Evolutionary conservation across 805 yeast genomes (phyloP).

Genomic region (Yamadazyma philogaea): DNA sequence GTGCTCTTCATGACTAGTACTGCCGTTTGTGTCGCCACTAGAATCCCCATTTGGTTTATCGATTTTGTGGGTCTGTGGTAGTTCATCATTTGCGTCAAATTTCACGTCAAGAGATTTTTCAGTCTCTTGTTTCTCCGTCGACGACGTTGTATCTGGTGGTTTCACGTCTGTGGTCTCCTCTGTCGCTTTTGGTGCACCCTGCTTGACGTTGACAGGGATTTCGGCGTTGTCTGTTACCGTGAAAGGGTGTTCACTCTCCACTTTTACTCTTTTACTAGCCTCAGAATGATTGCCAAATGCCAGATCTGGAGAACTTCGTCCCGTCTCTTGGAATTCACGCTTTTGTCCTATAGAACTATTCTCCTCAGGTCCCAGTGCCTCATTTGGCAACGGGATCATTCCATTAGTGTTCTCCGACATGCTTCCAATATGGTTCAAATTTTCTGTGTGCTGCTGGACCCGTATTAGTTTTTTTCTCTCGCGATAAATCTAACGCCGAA

Average conservation of each 20-base stretch:
- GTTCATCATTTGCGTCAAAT: background rate
- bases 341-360: background rate
- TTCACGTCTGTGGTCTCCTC: background rate
- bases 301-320: background rate
- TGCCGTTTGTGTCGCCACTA: slow-evolving; percentile 1
- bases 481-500: slow-evolving; percentile 2
- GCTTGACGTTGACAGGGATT: background rate
- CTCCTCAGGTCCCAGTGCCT: background rate
- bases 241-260: background rate
- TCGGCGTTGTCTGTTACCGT: background rate
- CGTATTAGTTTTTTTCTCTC: slow-evolving; percentile 3
- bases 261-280: background rate
- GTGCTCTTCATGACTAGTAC: background rate
- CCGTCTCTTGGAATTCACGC: background rate
- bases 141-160: background rate
- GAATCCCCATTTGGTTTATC: background rate
- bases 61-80: background rate
- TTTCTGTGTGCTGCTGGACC: background rate
- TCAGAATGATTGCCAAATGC: background rate
- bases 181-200: background rate
- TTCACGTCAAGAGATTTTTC: background rate
- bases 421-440: background rate
- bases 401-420: slow-evolving; percentile 3
- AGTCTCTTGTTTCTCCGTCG: background rate
- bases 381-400: background rate